Base-by-base conservation (phyloP, 148 eudicot species). In the Oxyria digyna region DNA sequence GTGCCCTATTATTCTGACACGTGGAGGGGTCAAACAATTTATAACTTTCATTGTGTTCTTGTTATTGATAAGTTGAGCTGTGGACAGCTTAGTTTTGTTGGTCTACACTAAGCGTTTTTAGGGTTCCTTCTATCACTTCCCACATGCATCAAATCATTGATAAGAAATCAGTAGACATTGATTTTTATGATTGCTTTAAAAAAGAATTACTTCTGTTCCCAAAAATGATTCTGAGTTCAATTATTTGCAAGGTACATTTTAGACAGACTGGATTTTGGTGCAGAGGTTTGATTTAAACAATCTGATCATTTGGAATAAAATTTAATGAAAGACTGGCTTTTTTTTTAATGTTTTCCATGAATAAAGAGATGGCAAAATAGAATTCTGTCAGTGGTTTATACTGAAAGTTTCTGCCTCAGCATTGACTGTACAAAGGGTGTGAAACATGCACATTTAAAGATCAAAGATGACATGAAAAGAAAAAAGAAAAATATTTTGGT, bases 11-110 rank as follows among this genome's bases (percentile, higher is more conserved):
- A n/a, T 50, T 27, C 1, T 57, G 64, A 57, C 37, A 57, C 64
- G 35, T 57, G 64, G 64, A 57, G 35, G 64, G 64, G 64, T 5
- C 64, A 57, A 26, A n/a, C 32, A 57, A 57, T 27, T 33, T 57
- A 26, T 27, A n/a, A n/a, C n/a, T n/a, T 27, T 57, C 6, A 57
- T 23, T 54, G 62, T 54, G 26, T 54, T 35, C 6, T 6, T 35
- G 38, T 35, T 35, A 35, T 54, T 54, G 31, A n/a, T n/a, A n/a
- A 23, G 62, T 54, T 54, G 62, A 54, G 62, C 35, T 57, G 64
- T 57, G 64, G 15, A 57, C 64, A 57, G 64, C 64, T 57, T 57
- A 57, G 32, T 57, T 57, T 29, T 57, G 64, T 57, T 57, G 64
- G 38, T 35, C 3, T 57, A 27, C 37, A 27, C 18, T 57, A 8